A percentile compares a stretch with the other conserved stretches of the same genome.
phyloP scores from a whole-genome alignment of 148 eudicot genomes.

The Rhododendron williamsianum region DNA sequence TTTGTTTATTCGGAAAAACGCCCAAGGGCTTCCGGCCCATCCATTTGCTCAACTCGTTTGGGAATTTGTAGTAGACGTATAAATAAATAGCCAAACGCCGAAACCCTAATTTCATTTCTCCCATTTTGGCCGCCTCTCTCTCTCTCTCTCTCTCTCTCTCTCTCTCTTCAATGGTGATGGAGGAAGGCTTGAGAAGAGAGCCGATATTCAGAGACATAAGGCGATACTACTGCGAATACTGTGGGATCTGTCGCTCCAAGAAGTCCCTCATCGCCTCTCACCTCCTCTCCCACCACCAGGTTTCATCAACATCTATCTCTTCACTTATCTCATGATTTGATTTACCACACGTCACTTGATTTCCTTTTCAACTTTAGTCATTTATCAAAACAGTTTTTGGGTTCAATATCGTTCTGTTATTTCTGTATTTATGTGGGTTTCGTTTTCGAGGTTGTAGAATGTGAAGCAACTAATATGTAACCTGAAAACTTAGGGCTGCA shows the following conservation, averaged over 20 bases:
- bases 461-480: neutral
- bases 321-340: neutral
- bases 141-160: neutral
- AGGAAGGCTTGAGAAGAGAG: conserved; percentile 10
- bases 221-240: conserved; percentile 63
- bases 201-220: conserved; percentile 73
- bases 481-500: neutral
- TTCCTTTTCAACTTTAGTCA: neutral
- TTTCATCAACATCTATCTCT: neutral
- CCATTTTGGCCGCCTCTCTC: neutral
- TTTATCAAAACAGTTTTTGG: neutral
- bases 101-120: neutral
- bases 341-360: neutral
- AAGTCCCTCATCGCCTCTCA: conserved; percentile 44
- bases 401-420: neutral
- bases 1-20: too few relatives aligned
- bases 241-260: conserved; percentile 62
- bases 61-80: neutral
- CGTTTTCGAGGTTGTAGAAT: neutral
- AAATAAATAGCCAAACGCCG: neutral
- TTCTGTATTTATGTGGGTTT: neutral
- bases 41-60: neutral
- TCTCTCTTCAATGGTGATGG: neutral
- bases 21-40: neutral
- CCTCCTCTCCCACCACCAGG: conserved; percentile 42